Conservation (phyloP, 108 stramenopile genomes). For the Ochromonas danica region DNA sequence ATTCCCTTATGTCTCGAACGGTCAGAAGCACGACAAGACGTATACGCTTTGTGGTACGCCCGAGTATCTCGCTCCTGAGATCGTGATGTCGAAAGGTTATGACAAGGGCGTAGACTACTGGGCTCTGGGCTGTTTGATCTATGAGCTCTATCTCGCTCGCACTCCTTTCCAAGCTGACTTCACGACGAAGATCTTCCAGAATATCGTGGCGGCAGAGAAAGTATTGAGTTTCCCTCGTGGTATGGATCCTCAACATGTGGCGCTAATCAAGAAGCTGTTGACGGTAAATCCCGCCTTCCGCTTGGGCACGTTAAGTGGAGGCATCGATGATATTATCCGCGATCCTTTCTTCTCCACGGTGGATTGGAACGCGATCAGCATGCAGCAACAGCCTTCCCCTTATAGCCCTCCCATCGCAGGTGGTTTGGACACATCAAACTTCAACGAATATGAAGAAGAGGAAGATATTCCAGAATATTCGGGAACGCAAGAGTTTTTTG, state of each 20-base stretch:
- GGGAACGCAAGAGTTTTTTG: conserved; percentile 52
- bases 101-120: conserved; percentile 62
- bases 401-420: conserved; percentile 88
- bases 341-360: conserved; percentile 53
- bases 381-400: conserved; percentile 77
- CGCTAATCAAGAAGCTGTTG: conserved; percentile 53
- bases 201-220: conserved; percentile 52
- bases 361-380: conserved; percentile 56
- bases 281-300: conserved; percentile 53
- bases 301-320: conserved; percentile 52
- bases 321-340: conserved; percentile 46
- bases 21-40: conserved; percentile 43
- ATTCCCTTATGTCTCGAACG: conserved; percentile 65
- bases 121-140: conserved; percentile 62
- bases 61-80: conserved; percentile 74
- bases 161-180: conserved; percentile 62
- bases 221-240: conserved; percentile 43
- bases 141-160: conserved; percentile 39
- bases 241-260: conserved; percentile 45
- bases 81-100: conserved; percentile 66
- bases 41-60: conserved; percentile 64
- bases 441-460: conserved; percentile 94
- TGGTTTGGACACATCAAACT: conserved; percentile 87
- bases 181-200: conserved; percentile 62
- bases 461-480: conserved; percentile 59